Percentiles rank a stretch among this genome's conserved stretches.
Conservation (phyloP, 805 yeast species). For the Suhomyces faveliae region DNA sequence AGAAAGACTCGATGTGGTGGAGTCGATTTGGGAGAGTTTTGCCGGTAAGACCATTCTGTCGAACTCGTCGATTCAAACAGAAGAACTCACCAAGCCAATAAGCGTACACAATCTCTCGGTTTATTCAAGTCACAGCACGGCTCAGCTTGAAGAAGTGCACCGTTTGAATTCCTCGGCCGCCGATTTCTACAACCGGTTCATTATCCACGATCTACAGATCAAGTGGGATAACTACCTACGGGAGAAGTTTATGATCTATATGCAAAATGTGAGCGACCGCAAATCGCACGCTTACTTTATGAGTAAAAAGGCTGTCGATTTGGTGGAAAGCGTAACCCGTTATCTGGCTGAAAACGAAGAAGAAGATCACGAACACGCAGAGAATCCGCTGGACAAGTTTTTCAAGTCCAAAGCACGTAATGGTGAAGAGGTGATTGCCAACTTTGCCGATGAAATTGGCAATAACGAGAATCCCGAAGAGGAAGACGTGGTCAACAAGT, state of each 20-base stretch:
- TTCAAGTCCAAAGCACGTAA: slow-evolving; percentile 16
- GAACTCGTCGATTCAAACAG: slow-evolving; percentile 8
- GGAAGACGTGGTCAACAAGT: slow-evolving; percentile 51
- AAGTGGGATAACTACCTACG: slow-evolving; percentile 77
- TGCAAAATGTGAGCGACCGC: slow-evolving; percentile 44
- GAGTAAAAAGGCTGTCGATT: slow-evolving; percentile 49
- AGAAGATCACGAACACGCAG: slow-evolving; percentile 20
- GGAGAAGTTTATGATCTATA: slow-evolving; percentile 59
- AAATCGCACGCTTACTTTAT: slow-evolving; percentile 44
- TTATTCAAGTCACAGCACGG: slow-evolving; percentile 29
- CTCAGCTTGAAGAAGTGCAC: slow-evolving; percentile 23
- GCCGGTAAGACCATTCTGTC: slow-evolving; percentile 5
- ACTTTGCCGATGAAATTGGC: slow-evolving; percentile 55
- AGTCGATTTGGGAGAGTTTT: slow-evolving; percentile 21
- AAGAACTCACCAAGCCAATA: slow-evolving; percentile 8
- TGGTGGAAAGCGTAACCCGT: slow-evolving; percentile 43
- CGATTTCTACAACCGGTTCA: slow-evolving; percentile 64
- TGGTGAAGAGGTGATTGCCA: slow-evolving; percentile 38
- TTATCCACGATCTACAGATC: slow-evolving; percentile 67
- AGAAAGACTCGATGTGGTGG: slow-evolving; percentile 23
- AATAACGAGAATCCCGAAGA: slow-evolving; percentile 26
- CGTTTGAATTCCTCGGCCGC: slow-evolving; percentile 22
- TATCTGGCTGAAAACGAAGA: slow-evolving; percentile 9
- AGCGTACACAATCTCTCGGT: slow-evolving; percentile 23
- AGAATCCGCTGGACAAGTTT: slow-evolving; percentile 9